Percentiles rank a stretch among this genome's conserved stretches.
phyloP scores from a whole-genome alignment of 352 stramenopile species.

The Phytophthora pinifolia region DNA sequence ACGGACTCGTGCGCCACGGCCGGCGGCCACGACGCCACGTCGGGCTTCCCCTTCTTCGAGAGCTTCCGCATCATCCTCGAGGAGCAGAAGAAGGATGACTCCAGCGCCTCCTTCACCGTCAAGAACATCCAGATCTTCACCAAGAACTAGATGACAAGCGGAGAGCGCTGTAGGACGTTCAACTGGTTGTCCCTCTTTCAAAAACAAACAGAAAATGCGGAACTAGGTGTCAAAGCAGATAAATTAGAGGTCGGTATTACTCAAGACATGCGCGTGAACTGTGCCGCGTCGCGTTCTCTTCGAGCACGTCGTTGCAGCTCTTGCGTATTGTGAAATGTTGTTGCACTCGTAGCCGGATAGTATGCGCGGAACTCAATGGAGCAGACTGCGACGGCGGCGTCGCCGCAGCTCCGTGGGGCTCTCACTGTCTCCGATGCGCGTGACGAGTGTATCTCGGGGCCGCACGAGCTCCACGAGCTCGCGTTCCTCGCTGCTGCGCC shows the following conservation, averaged over 20 bases:
- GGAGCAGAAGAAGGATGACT: conserved; percentile 74
- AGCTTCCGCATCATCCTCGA: conserved; percentile 73
- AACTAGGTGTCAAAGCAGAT: too few relatives aligned
- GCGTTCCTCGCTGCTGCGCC: conserved; percentile 17
- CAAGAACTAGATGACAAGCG: conserved; percentile 64
- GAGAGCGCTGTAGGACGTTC: too few relatives aligned
- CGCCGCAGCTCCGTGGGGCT: conserved; percentile 25
- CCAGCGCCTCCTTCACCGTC: conserved; percentile 68
- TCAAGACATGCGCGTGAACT: too few relatives aligned
- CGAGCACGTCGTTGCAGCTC: too few relatives aligned
- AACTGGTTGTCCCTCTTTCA: too few relatives aligned
- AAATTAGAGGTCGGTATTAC: too few relatives aligned
- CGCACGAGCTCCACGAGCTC: conserved; percentile 41
- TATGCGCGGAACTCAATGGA: not conserved
- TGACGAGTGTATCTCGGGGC: conserved; percentile 43
- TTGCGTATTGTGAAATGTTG: too few relatives aligned
- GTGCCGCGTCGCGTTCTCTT: too few relatives aligned
- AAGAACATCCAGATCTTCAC: conserved; percentile 79
- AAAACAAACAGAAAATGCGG: too few relatives aligned
- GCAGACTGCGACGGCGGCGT: conserved; percentile 18
- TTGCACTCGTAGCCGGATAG: too few relatives aligned
- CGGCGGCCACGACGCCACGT: conserved; percentile 60
- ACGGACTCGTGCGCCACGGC: conserved; percentile 37
- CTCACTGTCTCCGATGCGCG: conserved; percentile 23
- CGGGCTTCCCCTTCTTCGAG: conserved; percentile 80